Evolutionary conservation across 306 rosid genomes (phyloP).

Genomic region (Fragaria ananassa): DNA sequence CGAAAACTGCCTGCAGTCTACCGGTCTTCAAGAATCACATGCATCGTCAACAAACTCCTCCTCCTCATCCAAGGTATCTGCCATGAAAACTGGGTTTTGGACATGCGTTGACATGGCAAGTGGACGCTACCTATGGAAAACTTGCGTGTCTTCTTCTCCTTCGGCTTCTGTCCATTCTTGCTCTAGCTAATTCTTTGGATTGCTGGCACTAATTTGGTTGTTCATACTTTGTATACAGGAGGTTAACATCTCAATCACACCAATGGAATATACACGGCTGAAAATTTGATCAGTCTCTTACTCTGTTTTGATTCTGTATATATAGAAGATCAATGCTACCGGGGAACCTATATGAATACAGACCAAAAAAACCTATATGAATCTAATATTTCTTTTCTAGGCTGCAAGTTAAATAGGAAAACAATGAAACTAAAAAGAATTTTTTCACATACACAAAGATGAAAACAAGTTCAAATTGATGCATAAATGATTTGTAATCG

Average conservation of each 20-base stretch:
- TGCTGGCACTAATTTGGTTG: neutral
- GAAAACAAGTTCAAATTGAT: slow-evolving; percentile 11
- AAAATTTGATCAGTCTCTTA: too few species aligned
- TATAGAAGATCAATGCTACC: neutral
- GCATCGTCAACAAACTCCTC: neutral
- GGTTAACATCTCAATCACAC: neutral
- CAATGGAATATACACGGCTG: neutral
- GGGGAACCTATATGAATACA: neutral
- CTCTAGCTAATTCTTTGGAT: neutral
- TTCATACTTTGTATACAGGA: neutral
- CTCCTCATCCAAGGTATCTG: neutral
- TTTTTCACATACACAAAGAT: neutral
- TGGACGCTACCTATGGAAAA: slow-evolving; percentile 14
- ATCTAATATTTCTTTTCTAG: neutral
- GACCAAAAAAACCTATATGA: neutral
- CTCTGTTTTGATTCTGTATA: too few species aligned
- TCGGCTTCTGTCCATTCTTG: neutral
- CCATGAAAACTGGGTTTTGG: neutral
- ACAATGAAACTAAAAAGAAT: neutral
- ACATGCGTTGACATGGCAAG: slow-evolving; percentile 11
- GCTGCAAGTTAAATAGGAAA: neutral
- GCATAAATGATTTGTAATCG: neutral
- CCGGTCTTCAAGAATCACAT: neutral
- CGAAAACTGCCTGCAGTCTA: neutral
- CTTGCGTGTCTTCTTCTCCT: neutral